Conservation (phyloP, 441 rosid genomes). For the Hura crepitans region DNA sequence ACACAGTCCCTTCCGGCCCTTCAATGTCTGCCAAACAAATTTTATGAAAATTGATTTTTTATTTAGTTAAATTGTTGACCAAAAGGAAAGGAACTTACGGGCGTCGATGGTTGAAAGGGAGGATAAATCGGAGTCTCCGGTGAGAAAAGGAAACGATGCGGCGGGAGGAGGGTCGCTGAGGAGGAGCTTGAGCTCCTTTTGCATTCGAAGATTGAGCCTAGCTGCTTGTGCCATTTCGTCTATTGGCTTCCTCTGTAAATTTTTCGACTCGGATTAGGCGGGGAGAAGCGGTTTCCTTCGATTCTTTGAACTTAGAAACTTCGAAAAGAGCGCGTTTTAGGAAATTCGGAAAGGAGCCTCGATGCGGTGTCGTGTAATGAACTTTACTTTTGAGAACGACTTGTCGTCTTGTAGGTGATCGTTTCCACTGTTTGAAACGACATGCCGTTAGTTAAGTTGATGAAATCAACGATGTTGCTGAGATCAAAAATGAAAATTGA, state of each 20-base stretch:
- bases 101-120: constrained; percentile 59
- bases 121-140: constrained; percentile 39
- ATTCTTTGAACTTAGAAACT: neutral
- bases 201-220: constrained; percentile 67
- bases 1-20: constrained; percentile 73
- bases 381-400: too few relatives aligned
- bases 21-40: constrained; percentile 40
- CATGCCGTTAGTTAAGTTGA: too few relatives aligned
- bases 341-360: neutral
- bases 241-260: neutral
- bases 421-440: too few relatives aligned
- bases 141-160: constrained; percentile 60
- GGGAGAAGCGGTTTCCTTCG: neutral
- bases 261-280: neutral
- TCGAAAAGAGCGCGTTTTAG: neutral
- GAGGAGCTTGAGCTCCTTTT: constrained; percentile 77
- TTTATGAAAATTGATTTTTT: neutral
- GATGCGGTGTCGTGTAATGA: too few relatives aligned
- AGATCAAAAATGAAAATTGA: too few relatives aligned
- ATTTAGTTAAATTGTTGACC: neutral
- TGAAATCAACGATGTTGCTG: too few relatives aligned
- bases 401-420: too few relatives aligned
- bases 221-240: constrained; percentile 70
- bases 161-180: constrained; percentile 75
- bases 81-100: constrained; percentile 30